Evolutionary conservation across 805 yeast species (phyloP).

Genomic region (Candida pseudoglaebosa): DNA sequence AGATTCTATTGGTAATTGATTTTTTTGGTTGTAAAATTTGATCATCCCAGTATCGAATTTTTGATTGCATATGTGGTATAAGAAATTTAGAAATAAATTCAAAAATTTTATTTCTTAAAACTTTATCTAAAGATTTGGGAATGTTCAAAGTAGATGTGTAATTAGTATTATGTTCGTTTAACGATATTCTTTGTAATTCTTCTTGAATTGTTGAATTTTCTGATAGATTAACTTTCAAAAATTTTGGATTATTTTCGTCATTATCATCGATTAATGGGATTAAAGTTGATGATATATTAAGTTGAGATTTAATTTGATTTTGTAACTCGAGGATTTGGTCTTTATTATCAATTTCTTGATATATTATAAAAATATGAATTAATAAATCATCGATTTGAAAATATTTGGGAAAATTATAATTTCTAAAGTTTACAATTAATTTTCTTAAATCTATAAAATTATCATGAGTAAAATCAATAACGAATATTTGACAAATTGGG

Average conservation of each 20-base stretch:
- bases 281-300: constrained; percentile 26
- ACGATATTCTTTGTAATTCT: constrained; percentile 38
- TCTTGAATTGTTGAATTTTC: constrained; percentile 48
- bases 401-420: constrained; percentile 56
- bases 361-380: constrained; percentile 33
- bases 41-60: constrained; percentile 82
- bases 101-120: constrained; percentile 35
- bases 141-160: constrained; percentile 14
- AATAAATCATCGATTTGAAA: constrained; percentile 63
- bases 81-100: constrained; percentile 49
- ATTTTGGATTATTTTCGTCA: constrained; percentile 6
- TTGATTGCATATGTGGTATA: constrained; percentile 82
- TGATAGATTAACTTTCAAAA: constrained; percentile 12
- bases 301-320: constrained; percentile 18
- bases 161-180: constrained; percentile 14
- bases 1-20: constrained; percentile 70
- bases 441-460: constrained; percentile 54
- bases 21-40: constrained; percentile 71
- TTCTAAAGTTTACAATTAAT: constrained; percentile 45
- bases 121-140: constrained; percentile 37
- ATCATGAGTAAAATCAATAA: constrained; percentile 52
- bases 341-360: constrained; percentile 19
- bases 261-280: constrained; percentile 11
- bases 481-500: constrained; percentile 73
- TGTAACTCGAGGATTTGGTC: constrained; percentile 34